Evolutionary conservation across 2,329 filamentous ascomycete species (phyloP).

Genomic region (Clarireedia homoeocarpa): DNA sequence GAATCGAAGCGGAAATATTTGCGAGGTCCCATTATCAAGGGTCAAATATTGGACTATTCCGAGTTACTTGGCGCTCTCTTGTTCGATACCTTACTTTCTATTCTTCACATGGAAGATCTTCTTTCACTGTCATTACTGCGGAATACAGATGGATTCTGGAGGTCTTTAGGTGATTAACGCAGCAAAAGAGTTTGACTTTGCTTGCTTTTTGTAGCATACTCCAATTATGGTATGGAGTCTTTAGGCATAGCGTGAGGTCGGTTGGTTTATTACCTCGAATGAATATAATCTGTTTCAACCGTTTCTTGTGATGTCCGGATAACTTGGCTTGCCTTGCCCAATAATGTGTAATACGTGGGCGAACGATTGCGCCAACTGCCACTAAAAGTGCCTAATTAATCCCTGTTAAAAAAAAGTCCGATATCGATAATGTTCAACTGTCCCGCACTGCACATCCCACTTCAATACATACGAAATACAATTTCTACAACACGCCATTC

Average conservation of each 20-base stretch:
- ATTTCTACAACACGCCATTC: background rate
- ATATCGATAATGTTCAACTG: conserved; percentile 5
- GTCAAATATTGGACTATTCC: background rate
- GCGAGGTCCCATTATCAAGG: too few species aligned
- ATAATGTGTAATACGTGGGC: background rate
- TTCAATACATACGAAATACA: background rate
- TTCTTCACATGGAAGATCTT: conserved; percentile 1
- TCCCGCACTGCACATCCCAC: conserved; percentile 3
- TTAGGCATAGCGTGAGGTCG: conserved; percentile 3
- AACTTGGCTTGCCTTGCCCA: background rate
- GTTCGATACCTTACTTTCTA: conserved; percentile 1
- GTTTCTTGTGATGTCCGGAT: too few species aligned
- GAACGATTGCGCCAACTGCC: background rate
- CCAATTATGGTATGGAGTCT: conserved; percentile 3
- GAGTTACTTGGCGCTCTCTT: background rate
- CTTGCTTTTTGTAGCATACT: conserved; percentile 6
- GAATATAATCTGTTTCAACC: background rate
- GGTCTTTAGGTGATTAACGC: background rate
- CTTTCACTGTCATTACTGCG: background rate
- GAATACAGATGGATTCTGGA: background rate
- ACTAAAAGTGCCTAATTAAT: background rate
- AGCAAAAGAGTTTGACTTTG: conserved; percentile 1
- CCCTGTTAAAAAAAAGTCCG: conserved; percentile 1
- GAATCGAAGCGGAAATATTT: background rate
- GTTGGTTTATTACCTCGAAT: conserved; percentile 8